These are phyloP conservation scores for Inga leiocalycina DNA, from an alignment of 306 rosid genomes.

Conservation along the genomic window DNA sequence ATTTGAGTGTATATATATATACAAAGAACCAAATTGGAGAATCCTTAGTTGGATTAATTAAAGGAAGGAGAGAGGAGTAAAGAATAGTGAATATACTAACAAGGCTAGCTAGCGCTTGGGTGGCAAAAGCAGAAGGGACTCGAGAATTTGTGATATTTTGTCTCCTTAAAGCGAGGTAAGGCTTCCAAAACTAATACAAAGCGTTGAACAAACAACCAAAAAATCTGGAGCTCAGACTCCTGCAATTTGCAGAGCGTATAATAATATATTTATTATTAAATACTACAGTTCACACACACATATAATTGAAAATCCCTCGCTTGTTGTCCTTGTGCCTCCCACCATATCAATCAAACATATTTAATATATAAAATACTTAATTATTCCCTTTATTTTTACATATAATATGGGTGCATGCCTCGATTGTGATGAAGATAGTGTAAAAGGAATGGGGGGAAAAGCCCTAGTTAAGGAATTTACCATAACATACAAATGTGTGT, in stretches of 20 bases:
- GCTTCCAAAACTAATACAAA: conserved; percentile 35
- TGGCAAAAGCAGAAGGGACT: conserved; percentile 32
- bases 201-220: conserved; percentile 14
- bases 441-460: conserved; percentile 5
- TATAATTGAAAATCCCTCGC: conserved; percentile 18
- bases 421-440: conserved; percentile 42
- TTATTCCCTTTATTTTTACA: neutral
- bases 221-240: conserved; percentile 2
- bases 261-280: neutral
- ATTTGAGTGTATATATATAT: conserved; percentile 3
- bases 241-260: neutral
- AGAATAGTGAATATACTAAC: neutral
- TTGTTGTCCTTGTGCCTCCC: conserved; percentile 33
- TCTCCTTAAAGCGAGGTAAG: conserved; percentile 54
- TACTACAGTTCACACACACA: neutral
- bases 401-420: conserved; percentile 12
- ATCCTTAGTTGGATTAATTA: conserved; percentile 37
- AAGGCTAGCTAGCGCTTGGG: neutral
- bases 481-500: too few relatives aligned
- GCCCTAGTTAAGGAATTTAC: neutral
- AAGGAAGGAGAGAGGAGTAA: neutral
- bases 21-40: conserved; percentile 42
- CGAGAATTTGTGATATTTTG: conserved; percentile 46
- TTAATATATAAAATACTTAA: neutral
- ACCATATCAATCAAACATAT: conserved; percentile 14